Conservation (phyloP, 208 protist genomes). For the Trypanosoma vivax region DNA sequence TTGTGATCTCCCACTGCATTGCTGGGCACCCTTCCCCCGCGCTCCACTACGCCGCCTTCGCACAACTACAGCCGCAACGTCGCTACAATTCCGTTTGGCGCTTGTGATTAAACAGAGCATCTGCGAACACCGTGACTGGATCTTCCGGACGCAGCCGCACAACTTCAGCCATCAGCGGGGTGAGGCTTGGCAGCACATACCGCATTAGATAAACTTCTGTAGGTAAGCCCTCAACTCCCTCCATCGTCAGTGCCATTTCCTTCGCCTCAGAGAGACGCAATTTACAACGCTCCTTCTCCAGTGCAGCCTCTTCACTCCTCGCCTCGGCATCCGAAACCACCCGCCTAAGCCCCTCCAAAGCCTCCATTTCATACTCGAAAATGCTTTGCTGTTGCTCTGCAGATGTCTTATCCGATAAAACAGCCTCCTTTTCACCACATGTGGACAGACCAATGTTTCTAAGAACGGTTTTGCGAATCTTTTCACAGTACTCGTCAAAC, state of each 20-base stretch:
- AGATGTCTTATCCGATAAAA: slow-evolving; percentile 7
- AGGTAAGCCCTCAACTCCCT: slow-evolving; percentile 34
- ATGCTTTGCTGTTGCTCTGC: not conserved
- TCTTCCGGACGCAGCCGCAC: slow-evolving; percentile 85
- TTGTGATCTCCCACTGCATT: no score
- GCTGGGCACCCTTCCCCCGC: no score
- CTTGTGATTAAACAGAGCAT: slow-evolving; percentile 83
- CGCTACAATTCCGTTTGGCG: slow-evolving; percentile 30
- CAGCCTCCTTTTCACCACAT: slow-evolving; percentile 5
- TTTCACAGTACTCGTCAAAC: slow-evolving; percentile 11
- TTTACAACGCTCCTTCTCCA: slow-evolving; percentile 35
- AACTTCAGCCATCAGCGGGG: slow-evolving; percentile 83
- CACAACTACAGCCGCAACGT: no score
- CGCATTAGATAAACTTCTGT: slow-evolving; percentile 88
- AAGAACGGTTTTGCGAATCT: slow-evolving; percentile 7
- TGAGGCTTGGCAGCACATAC: slow-evolving; percentile 90
- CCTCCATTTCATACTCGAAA: slow-evolving; percentile 2
- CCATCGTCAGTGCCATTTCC: slow-evolving; percentile 29
- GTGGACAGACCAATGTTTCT: slow-evolving; percentile 10
- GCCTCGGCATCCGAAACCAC: slow-evolving; percentile 25
- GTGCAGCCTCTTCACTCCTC: slow-evolving; percentile 13
- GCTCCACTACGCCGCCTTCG: no score
- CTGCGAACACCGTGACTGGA: slow-evolving; percentile 87
- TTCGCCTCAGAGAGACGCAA: slow-evolving; percentile 56
- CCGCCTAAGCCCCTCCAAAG: slow-evolving; percentile 17